Evolutionary conservation across 2,329 filamentous ascomycete species (phyloP).

Genomic region (Emergomyces orientalis): DNA sequence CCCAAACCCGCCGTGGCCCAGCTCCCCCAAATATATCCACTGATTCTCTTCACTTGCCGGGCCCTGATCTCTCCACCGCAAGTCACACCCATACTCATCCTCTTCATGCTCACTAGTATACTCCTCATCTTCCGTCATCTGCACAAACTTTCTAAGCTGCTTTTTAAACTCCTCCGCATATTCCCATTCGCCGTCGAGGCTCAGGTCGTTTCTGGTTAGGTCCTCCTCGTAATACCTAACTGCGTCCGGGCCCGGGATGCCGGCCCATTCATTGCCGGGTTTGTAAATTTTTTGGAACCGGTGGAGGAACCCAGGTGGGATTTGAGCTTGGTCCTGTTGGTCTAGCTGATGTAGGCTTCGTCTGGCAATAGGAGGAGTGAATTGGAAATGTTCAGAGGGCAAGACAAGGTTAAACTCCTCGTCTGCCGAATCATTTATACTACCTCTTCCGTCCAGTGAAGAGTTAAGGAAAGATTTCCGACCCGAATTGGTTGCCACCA

Average conservation of each 20-base stretch:
- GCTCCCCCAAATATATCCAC: conserved; percentile 4
- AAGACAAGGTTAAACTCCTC: background rate
- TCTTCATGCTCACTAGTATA: background rate
- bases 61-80: background rate
- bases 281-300: background rate
- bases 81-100: background rate
- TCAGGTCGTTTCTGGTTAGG: conserved; percentile 4
- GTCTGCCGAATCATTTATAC: background rate
- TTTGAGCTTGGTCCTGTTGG: background rate
- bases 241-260: background rate
- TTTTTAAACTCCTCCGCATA: conserved; percentile 7
- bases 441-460: background rate
- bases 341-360: background rate
- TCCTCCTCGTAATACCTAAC: conserved; percentile 6
- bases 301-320: background rate
- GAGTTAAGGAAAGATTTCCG: background rate
- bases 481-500: background rate
- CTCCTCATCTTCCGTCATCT: background rate
- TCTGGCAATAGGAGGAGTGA: background rate
- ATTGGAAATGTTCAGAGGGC: background rate
- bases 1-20: conserved; percentile 5
- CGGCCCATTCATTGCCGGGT: background rate
- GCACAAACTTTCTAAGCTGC: conserved; percentile 7
- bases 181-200: conserved; percentile 1
- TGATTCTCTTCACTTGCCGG: conserved; percentile 7